These are phyloP conservation scores for Lepiota venenata DNA, from an alignment of 768 basidiomycete species.

Conservation along the genomic window DNA sequence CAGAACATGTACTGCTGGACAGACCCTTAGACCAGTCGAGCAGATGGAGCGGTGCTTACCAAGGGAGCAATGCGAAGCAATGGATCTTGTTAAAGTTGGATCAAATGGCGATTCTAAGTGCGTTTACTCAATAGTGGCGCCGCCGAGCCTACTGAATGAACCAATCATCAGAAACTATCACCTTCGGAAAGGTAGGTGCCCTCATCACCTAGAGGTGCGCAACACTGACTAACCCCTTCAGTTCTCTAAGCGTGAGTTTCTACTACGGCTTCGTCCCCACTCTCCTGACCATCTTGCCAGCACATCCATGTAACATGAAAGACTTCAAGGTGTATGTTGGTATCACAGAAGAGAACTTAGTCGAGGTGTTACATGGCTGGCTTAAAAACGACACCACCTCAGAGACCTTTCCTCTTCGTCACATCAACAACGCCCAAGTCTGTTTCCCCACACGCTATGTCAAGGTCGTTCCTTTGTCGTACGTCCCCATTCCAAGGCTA, in stretches of 20 bases:
- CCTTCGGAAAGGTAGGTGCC: conserved; percentile 71
- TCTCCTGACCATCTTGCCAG: conserved; percentile 32
- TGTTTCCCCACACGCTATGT: conserved; percentile 64
- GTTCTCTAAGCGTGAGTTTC: conserved; percentile 39
- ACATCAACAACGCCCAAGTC: conserved; percentile 54
- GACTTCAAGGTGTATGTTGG: conserved; percentile 76
- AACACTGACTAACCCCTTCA: conserved; percentile 19
- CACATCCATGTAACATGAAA: conserved; percentile 83
- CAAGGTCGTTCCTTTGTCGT: conserved; percentile 77
- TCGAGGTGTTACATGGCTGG: conserved; percentile 56
- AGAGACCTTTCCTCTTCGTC: conserved; percentile 61
- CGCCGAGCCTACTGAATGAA: conserved; percentile 1
- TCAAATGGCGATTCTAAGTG: conserved; percentile 59
- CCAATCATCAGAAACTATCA: conserved; percentile 54
- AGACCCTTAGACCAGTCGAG: conserved; percentile 61
- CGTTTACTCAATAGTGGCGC: conserved; percentile 28
- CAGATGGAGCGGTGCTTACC: conserved; percentile 73
- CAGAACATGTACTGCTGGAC: conserved; percentile 68
- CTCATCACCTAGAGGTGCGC: not conserved
- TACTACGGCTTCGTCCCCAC: not conserved
- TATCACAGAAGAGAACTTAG: conserved; percentile 60
- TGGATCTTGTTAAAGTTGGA: conserved; percentile 73
- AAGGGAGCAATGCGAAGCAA: conserved; percentile 50
- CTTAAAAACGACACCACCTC: conserved; percentile 63
- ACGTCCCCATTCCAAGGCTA: conserved; percentile 21